Percentiles rank a stretch among this genome's conserved stretches.
Evolutionary conservation across 345 rosid species (phyloP).

Genomic region (Anastatica hierochuntica): DNA sequence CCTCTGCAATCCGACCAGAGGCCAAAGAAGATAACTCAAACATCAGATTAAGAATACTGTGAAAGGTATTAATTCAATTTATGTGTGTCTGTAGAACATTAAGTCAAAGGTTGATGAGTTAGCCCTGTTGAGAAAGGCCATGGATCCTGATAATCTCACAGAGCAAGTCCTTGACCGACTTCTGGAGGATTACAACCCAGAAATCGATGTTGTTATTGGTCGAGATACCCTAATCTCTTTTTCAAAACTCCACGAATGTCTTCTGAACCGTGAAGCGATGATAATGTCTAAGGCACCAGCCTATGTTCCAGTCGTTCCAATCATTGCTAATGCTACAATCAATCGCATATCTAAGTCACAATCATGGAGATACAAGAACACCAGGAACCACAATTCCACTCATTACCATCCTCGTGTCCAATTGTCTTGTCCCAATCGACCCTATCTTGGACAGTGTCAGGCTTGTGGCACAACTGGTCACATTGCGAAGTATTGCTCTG

Average conservation of each 20-base stretch:
- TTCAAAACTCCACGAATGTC: neutral
- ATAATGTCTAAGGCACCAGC: too few relatives aligned
- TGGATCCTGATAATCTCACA: neutral
- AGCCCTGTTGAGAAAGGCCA: neutral
- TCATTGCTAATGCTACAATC: too few relatives aligned
- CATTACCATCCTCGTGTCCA: too few relatives aligned
- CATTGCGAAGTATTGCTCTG: neutral
- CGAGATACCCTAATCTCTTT: neutral
- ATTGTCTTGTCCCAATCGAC: neutral
- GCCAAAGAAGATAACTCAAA: neutral
- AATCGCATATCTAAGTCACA: too few relatives aligned
- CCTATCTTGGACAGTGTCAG: neutral
- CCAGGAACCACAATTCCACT: too few relatives aligned
- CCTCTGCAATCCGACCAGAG: neutral
- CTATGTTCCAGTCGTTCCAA: too few relatives aligned
- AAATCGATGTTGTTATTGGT: neutral
- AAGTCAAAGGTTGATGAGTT: neutral
- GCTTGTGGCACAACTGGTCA: neutral
- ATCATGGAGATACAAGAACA: too few relatives aligned
- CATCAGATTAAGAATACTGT: neutral
- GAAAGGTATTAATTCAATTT: neutral
- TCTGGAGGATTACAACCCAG: neutral
- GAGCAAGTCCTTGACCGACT: neutral
- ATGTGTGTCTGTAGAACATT: neutral
- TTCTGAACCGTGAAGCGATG: neutral